These are phyloP conservation scores for Diospyros lotus DNA, from an alignment of 148 eudicot genomes.

Conservation along the genomic window DNA sequence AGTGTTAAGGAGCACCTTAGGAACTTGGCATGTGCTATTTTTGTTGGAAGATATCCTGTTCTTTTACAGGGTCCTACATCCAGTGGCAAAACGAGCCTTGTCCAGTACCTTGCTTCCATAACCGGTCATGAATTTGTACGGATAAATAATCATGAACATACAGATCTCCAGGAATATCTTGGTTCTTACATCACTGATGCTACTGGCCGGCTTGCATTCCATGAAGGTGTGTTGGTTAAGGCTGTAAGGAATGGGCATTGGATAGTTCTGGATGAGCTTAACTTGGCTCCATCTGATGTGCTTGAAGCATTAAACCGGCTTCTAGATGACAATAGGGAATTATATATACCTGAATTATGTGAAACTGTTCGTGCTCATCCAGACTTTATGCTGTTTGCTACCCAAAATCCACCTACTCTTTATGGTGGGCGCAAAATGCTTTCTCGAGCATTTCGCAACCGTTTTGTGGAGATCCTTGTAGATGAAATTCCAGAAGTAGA, in stretches of 20 bases:
- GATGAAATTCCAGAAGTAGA: conserved; percentile 91
- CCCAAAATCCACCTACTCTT: conserved; percentile 96
- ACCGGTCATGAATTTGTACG: conserved; percentile 93
- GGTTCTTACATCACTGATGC: conserved; percentile 93
- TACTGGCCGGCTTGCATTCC: conserved; percentile 76
- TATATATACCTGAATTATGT: conserved; percentile 79
- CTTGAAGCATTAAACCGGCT: conserved; percentile 91
- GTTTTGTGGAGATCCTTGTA: conserved; percentile 98
- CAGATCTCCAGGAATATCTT: conserved; percentile 92
- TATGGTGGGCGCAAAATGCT: conserved; percentile 98
- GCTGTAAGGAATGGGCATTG: conserved; percentile 91
- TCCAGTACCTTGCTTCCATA: conserved; percentile 82
- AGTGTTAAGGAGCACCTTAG: conserved; percentile 75
- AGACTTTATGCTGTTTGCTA: conserved; percentile 93
- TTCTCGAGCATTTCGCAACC: conserved; percentile 97
- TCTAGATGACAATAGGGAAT: conserved; percentile 92
- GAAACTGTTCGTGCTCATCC: conserved; percentile 90
- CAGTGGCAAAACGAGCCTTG: conserved; percentile 98
- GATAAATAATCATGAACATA: conserved; percentile 94
- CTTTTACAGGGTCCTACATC: conserved; percentile 98
- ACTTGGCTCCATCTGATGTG: conserved; percentile 98
- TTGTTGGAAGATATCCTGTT: conserved; percentile 83
- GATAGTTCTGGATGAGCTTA: conserved; percentile 97
- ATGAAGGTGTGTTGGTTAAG: conserved; percentile 88
- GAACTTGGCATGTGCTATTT: conserved; percentile 75